Evolutionary conservation across 1,284 basidiomycete species (phyloP).

Genomic region (Sanghuangporus baumii): DNA sequence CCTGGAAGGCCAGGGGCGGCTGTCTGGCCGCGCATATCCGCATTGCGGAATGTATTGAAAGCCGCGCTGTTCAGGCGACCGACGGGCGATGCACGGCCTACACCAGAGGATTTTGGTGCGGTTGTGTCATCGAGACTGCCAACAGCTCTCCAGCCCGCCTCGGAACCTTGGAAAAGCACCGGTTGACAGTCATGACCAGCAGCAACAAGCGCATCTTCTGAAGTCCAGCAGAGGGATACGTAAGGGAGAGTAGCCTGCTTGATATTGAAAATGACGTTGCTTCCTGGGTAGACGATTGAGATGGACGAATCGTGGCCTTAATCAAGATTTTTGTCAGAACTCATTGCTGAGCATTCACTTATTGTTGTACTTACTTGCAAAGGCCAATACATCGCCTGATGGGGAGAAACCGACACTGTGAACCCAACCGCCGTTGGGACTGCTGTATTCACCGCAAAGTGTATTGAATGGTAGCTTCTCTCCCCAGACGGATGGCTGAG

Average conservation of each 20-base stretch:
- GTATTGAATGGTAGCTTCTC: constrained; percentile 98
- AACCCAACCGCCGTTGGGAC: constrained; percentile 93
- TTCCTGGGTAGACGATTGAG: constrained; percentile 82
- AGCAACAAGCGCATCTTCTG: constrained; percentile 78
- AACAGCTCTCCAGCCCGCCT: constrained; percentile 66
- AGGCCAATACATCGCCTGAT: constrained; percentile 88
- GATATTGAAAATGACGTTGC: constrained; percentile 66
- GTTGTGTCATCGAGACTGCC: constrained; percentile 84
- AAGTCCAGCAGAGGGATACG: constrained; percentile 79
- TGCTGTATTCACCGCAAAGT: constrained; percentile 89
- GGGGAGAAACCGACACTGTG: constrained; percentile 95
- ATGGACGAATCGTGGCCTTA: constrained; percentile 89
- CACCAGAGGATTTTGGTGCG: constrained; percentile 42
- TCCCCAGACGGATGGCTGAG: constrained; percentile 90
- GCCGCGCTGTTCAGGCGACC: constrained; percentile 92
- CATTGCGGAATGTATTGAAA: constrained; percentile 92
- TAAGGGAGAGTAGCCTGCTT: constrained; percentile 75
- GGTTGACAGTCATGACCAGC: constrained; percentile 99
- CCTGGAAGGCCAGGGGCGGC: constrained; percentile 35
- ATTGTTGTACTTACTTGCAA: constrained; percentile 62
- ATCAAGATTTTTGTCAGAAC: background rate
- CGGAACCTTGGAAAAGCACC: constrained; percentile 72
- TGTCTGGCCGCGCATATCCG: constrained; percentile 81
- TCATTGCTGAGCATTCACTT: background rate
- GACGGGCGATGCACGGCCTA: constrained; percentile 40